Evolutionary conservation across 352 stramenopile genomes (phyloP), one percentile per base, ranked within the genome.

Genomic region (Peronospora destructor): DNA sequence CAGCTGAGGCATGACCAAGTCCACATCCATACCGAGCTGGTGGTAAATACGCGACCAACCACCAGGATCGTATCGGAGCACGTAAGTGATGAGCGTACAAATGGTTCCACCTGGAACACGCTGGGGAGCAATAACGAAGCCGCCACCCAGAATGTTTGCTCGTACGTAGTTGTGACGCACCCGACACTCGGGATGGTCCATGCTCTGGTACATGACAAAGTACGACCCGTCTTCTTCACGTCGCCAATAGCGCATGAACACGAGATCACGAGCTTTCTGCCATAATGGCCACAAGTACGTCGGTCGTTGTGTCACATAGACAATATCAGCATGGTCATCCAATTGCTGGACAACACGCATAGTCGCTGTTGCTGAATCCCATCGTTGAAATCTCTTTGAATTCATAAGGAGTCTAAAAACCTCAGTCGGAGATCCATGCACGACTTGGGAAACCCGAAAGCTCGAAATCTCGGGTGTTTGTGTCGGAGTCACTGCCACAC

Each of bases 191-290:
- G 84, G 81, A 54, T 94, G 84, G 37, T 86, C 76, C 35, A 90
- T 83, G 48, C 78, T 91, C 64, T 94, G 82, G 68, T 90, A 94
- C 81, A 94, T 94, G 68, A 94, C 81, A 59, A 94, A 92, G 57
- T 90, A 94, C 30, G 81, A 91, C 13, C 84, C 84, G 51, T 94
- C 84, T 60, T 94, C 84, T 58, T 94, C 84, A 14, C 82, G 79
- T 12, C 84, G 73, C 84, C 84, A 94, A 66, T 94, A 94, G 29
- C 84, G 84, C 70, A 92, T 85, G 45, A 94, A 68, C 55, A 94
- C 84, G 5, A 94, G 61, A 49, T 94, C 84, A 17, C 81, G 79
- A 17, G 80, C 74, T 49, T 90, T 91, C 35, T 93, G 83, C 83
- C 83, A 93, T 37, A 91, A 51, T 12, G 84, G 84, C 84, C 84